A percentile compares a stretch with the other conserved stretches of the same genome.
Evolutionary conservation across 139 green algal genomes (phyloP).

Genomic region (Auxenochlorella protothecoides): DNA sequence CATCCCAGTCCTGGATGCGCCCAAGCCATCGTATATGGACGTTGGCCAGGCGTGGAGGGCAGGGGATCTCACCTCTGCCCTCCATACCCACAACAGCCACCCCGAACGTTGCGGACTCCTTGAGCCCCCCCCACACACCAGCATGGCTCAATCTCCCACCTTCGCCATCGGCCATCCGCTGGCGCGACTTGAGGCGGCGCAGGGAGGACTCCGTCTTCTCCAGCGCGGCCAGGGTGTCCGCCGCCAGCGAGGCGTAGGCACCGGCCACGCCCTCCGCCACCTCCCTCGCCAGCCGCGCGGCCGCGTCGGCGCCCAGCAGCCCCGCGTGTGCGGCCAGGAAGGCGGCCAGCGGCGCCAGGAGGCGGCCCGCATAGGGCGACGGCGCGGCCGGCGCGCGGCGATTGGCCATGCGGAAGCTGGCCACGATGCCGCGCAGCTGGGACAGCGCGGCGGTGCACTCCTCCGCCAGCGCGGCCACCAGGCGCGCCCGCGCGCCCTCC

Average conservation of each 20-base stretch:
- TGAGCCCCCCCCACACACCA: no score
- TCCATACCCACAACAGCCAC: no score
- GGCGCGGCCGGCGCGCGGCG: conserved; percentile 64
- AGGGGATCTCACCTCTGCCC: no score
- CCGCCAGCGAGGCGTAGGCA: conserved; percentile 40
- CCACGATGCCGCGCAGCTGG: conserved; percentile 84
- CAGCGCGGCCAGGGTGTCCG: conserved; percentile 73
- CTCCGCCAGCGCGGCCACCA: conserved; percentile 17
- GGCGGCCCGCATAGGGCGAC: conserved; percentile 63
- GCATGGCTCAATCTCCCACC: not conserved
- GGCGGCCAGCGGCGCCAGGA: conserved; percentile 39
- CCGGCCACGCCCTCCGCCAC: conserved; percentile 30
- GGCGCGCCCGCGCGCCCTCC: conserved; percentile 6
- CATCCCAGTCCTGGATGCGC: no score
- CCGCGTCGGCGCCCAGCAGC: conserved; percentile 5
- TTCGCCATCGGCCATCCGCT: conserved; percentile 30
- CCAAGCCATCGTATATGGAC: no score
- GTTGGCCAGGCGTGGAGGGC: no score
- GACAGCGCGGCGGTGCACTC: conserved; percentile 20
- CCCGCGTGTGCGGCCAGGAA: not conserved
- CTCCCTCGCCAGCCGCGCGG: conserved; percentile 11
- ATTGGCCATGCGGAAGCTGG: conserved; percentile 86
- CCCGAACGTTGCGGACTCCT: no score
- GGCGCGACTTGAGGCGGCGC: conserved; percentile 63
- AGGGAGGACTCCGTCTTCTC: conserved; percentile 80